Evolutionary conservation across 2,329 filamentous ascomycete genomes (phyloP).

Genomic region (Sporothrix mexicana): DNA sequence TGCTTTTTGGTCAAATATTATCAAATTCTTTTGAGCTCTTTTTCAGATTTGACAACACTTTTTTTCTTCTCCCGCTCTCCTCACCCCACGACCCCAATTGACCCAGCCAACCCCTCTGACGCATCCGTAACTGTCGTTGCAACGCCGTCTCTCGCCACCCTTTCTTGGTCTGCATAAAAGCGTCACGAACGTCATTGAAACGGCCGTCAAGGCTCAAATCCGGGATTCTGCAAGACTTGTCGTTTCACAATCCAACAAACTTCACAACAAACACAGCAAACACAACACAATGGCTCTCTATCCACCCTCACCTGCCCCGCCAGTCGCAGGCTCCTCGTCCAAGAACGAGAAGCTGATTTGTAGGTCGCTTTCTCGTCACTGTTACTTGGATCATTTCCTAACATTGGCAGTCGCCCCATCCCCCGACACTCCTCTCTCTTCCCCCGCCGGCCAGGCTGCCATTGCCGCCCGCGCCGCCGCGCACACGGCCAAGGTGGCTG

Average conservation of each 20-base stretch:
- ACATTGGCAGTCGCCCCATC: constrained; percentile 44
- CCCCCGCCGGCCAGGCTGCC: constrained; percentile 23
- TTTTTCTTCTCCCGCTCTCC: neutral
- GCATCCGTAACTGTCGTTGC: neutral
- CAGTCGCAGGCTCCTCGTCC: constrained; percentile 21
- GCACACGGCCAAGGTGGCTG: constrained; percentile 24
- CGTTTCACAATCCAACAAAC: constrained; percentile 16
- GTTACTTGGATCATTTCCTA: neutral
- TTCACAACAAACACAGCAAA: neutral
- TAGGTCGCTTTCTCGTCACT: constrained; percentile 10
- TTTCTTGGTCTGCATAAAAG: constrained; percentile 7
- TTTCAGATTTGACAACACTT: neutral
- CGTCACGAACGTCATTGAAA: neutral
- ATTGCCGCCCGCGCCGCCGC: constrained; percentile 26
- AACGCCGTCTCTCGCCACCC: neutral
- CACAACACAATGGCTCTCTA: constrained; percentile 35
- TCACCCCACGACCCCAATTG: neutral
- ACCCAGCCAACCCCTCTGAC: neutral
- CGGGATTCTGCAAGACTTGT: neutral
- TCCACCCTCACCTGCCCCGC: constrained; percentile 24
- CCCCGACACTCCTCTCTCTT: constrained; percentile 30
- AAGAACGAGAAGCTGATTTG: constrained; percentile 36
- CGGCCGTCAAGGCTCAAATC: too few relatives aligned
- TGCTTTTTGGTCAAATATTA: neutral
- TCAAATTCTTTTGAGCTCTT: too few relatives aligned